Percentiles rank a stretch among this genome's conserved stretches.
Evolutionary conservation across 805 yeast genomes (phyloP).

Genomic region (baker's yeast (Saccharomyces cerevisiae)): DNA sequence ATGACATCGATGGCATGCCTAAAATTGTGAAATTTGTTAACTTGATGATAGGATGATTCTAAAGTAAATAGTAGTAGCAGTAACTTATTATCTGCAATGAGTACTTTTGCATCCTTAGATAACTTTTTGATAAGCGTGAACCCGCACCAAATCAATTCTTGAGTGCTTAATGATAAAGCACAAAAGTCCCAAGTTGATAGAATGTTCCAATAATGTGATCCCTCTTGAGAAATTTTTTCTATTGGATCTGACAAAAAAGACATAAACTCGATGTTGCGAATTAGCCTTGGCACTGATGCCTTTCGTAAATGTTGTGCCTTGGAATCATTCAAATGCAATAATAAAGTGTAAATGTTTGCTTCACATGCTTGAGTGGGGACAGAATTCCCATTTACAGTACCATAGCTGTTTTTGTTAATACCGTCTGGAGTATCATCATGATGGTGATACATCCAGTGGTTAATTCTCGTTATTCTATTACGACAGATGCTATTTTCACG

Average conservation of each 20-base stretch:
- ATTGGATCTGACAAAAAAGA: slow-evolving; percentile 3
- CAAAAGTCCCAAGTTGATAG: slow-evolving; percentile 26
- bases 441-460: slow-evolving; percentile 27
- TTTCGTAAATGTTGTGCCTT: background rate
- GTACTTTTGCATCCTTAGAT: slow-evolving; percentile 10
- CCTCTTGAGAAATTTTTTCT: slow-evolving; percentile 6
- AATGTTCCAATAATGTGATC: slow-evolving; percentile 11
- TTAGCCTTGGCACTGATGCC: slow-evolving; percentile 12
- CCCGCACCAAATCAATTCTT: slow-evolving; percentile 24
- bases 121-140: slow-evolving; percentile 18
- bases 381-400: background rate
- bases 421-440: slow-evolving; percentile 4
- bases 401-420: background rate
- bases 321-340: slow-evolving; percentile 14
- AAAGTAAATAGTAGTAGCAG: slow-evolving; percentile 55
- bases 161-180: slow-evolving; percentile 20
- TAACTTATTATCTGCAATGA: slow-evolving; percentile 37
- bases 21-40: slow-evolving; percentile 90
- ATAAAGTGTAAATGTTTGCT: slow-evolving; percentile 24
- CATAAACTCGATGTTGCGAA: slow-evolving; percentile 15
- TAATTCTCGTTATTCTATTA: slow-evolving; percentile 19
- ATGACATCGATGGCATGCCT: slow-evolving; percentile 93
- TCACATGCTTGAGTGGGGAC: slow-evolving; percentile 5
- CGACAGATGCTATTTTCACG: slow-evolving; percentile 4
- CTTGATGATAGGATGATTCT: slow-evolving; percentile 71